These are phyloP conservation scores for Pleurotus ostreatus DNA, from an alignment of 768 basidiomycete genomes.

Conservation along the genomic window DNA sequence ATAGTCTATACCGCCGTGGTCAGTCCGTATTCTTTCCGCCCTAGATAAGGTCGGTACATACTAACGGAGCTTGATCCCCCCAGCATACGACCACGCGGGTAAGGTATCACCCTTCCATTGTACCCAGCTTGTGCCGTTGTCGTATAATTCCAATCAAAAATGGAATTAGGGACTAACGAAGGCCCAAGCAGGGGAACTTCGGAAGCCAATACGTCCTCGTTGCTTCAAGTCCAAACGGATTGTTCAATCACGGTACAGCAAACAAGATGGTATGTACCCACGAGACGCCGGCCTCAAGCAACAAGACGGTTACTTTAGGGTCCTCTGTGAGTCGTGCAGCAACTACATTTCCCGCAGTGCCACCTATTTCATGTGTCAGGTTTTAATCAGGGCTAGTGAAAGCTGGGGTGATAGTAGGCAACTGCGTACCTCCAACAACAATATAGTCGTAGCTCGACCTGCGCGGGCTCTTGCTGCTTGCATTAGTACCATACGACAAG, in stretches of 20 bases:
- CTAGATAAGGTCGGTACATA: slow-evolving; percentile 7
- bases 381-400: not conserved
- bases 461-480: not conserved
- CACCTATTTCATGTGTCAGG: not conserved
- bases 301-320: not conserved
- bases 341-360: slow-evolving; percentile 5
- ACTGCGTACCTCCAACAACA: slow-evolving; percentile 2
- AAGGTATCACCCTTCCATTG: slow-evolving; percentile 19
- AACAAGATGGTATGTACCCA: not conserved
- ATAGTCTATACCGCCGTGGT: slow-evolving; percentile 8
- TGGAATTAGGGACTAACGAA: slow-evolving; percentile 9
- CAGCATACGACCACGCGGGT: slow-evolving; percentile 24
- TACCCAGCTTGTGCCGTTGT: slow-evolving; percentile 26
- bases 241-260: not conserved
- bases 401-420: too few species aligned
- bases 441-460: slow-evolving; percentile 3
- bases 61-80: slow-evolving; percentile 29
- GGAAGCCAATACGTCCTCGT: slow-evolving; percentile 13
- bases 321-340: not conserved
- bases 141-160: slow-evolving; percentile 32
- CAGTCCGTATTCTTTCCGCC: too few species aligned
- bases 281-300: slow-evolving; percentile 3
- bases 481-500: not conserved
- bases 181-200: slow-evolving; percentile 15
- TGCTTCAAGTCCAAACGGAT: not conserved